These are phyloP conservation scores for Arachis monticola DNA, from an alignment of 331 rosid genomes.

Conservation along the genomic window DNA sequence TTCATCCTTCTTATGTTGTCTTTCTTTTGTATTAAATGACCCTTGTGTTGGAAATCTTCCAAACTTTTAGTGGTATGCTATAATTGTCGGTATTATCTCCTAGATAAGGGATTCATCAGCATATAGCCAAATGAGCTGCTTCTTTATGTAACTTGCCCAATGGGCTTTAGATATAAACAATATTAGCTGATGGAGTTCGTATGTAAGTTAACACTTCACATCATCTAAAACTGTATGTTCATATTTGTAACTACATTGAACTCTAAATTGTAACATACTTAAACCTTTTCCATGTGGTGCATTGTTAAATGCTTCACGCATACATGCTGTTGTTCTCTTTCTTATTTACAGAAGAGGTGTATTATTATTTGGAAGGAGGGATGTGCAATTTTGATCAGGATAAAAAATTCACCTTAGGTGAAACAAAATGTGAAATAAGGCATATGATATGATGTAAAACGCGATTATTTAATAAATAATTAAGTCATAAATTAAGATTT, in stretches of 20 bases:
- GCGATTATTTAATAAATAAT: too few species aligned
- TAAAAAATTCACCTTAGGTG: background rate
- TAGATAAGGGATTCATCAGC: background rate
- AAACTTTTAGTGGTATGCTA: constrained; percentile 14
- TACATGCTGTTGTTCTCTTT: background rate
- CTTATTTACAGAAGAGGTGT: constrained; percentile 6
- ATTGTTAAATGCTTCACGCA: background rate
- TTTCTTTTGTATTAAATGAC: constrained; percentile 11
- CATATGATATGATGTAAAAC: too few species aligned
- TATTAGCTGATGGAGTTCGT: constrained; percentile 5
- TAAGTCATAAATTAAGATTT: too few species aligned
- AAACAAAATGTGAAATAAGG: background rate
- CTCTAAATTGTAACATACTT: background rate
- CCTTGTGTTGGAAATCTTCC: constrained; percentile 36
- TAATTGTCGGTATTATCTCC: background rate
- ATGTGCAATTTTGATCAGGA: constrained; percentile 13
- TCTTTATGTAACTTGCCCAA: constrained; percentile 19
- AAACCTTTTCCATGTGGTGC: background rate
- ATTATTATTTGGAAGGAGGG: constrained; percentile 11
- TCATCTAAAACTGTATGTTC: background rate
- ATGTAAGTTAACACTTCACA: background rate
- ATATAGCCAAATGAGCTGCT: constrained; percentile 19
- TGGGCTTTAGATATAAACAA: constrained; percentile 5
- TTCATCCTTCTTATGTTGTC: background rate
- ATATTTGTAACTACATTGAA: constrained; percentile 11